Base-by-base conservation (phyloP, 768 basidiomycete species). In the Udeniomyces megalosporus region DNA sequence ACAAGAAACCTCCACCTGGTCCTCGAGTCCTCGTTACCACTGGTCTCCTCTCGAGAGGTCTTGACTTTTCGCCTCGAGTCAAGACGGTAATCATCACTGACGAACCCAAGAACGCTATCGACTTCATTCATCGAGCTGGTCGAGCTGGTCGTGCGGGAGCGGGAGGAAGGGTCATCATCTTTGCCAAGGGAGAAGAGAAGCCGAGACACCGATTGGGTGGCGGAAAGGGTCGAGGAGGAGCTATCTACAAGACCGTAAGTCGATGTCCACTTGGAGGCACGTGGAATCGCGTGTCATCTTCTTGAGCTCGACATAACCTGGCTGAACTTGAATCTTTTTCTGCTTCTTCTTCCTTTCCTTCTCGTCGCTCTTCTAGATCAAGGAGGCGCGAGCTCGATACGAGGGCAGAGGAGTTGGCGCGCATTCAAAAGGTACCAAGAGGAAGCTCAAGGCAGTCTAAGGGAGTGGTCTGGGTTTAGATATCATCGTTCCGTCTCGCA, bases 81-180 rank as follows among this genome's bases (percentile, higher is more conserved):
- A 78, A 80, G 65, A 82, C 91, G 68, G 85, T 93, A 2, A 84
- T 95, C 71, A 84, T 93, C 66, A 78, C 87, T 26, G 91, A 93
- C 67, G 82, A 86, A 69, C 90, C 91, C 22, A 76, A 85, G 67
- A 92, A 89, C 71, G 86, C 85, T 78, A 79, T 92, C 44, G 91
- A 95, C 72, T 92, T 93, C 71, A 72, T 95, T 64, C 91, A 95
- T 74, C 82, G 91, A 4, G 91, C 91, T 0, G 91, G 91, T 17
- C 76, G 91, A 51, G 79, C 85, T 0, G 89, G 83, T 2, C 76
- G 89, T 32, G 88, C 87, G 3, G 75, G 74, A 3, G 55, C 68
- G 35, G 44, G 35, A 24, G 72, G 73, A 2, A 66, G 68, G 26
- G 70, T 75, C 3, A 66, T 70, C 35, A 66, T 74, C 38, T 55